Percentiles rank a stretch among this genome's conserved stretches.
phyloP scores from a whole-genome alignment of 2,329 filamentous ascomycete species.

The Beauveria australis region DNA sequence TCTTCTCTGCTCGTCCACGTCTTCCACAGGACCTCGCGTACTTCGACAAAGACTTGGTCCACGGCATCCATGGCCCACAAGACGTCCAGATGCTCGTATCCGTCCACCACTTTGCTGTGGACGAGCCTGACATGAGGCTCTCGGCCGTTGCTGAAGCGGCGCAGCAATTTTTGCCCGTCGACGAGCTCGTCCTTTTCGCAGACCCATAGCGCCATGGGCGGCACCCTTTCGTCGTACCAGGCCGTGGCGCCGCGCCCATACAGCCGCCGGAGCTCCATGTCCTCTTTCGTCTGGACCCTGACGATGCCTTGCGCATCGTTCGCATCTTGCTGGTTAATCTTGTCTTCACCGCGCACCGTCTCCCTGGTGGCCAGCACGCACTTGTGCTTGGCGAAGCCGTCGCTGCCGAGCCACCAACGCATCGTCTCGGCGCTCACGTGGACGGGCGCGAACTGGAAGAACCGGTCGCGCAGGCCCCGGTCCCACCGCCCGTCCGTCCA shows the following conservation, averaged over 20 bases:
- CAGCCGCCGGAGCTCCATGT: constrained; percentile 26
- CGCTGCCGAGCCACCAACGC: constrained; percentile 89
- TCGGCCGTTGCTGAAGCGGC: constrained; percentile 63
- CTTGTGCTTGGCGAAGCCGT: constrained; percentile 71
- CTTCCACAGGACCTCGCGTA: constrained; percentile 77
- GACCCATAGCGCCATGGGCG: constrained; percentile 84
- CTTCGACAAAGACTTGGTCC: constrained; percentile 72
- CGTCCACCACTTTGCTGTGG: constrained; percentile 73
- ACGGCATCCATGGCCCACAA: constrained; percentile 89
- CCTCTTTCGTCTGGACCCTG: constrained; percentile 15
- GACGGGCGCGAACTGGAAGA: constrained; percentile 89
- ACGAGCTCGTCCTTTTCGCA: constrained; percentile 77
- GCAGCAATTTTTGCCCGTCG: constrained; percentile 66
- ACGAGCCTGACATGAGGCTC: constrained; percentile 78
- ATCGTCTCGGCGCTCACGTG: constrained; percentile 86
- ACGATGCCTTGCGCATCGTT: constrained; percentile 9
- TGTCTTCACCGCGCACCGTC: constrained; percentile 54
- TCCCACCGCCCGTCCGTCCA: constrained; percentile 88
- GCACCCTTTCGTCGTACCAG: constrained; percentile 75
- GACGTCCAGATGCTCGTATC: constrained; percentile 90
- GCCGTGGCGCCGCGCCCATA: constrained; percentile 47
- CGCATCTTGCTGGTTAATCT: constrained; percentile 43
- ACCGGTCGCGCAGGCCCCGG: constrained; percentile 63
- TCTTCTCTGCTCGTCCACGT: constrained; percentile 49
- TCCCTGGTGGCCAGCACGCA: constrained; percentile 79